Percentiles rank a stretch among this genome's conserved stretches.
Conservation (phyloP, 768 basidiomycete genomes). For the Plicaturopsis crispa region DNA sequence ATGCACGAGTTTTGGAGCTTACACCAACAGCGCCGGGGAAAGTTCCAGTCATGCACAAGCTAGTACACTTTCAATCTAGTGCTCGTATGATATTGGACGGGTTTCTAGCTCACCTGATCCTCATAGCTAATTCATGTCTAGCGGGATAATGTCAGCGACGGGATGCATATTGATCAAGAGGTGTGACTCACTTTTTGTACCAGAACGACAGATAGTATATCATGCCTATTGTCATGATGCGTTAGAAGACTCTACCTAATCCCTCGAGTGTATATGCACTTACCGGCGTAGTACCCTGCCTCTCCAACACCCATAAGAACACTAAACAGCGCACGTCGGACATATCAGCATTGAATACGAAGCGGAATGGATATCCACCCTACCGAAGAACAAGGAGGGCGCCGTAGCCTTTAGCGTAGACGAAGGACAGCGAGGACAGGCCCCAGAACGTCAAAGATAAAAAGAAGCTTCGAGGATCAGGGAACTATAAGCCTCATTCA, state of each 20-base stretch:
- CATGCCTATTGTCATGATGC: too few relatives aligned
- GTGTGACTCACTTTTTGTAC: constrained; percentile 25
- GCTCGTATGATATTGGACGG: not conserved
- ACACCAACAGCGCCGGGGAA: constrained; percentile 50
- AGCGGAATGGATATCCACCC: constrained; percentile 1
- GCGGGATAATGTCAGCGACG: not conserved
- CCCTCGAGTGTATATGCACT: too few relatives aligned
- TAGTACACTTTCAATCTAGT: constrained; percentile 11
- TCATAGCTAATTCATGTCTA: constrained; percentile 42
- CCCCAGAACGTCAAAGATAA: constrained; percentile 48
- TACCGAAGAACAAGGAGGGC: constrained; percentile 41
- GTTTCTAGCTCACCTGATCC: constrained; percentile 30
- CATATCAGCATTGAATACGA: not conserved
- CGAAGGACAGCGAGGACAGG: constrained; percentile 40
- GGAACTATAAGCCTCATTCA: not conserved
- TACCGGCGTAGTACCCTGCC: constrained; percentile 51
- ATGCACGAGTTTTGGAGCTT: constrained; percentile 1
- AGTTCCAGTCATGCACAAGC: constrained; percentile 52
- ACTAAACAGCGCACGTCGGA: constrained; percentile 17
- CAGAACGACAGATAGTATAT: constrained; percentile 57
- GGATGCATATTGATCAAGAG: constrained; percentile 1
- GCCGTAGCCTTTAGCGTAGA: constrained; percentile 48
- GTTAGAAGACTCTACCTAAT: too few relatives aligned
- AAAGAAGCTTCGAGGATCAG: constrained; percentile 35
- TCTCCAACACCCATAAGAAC: constrained; percentile 54